phyloP scores from a whole-genome alignment of 148 eudicot species.

The Amaranthus cruentus region DNA sequence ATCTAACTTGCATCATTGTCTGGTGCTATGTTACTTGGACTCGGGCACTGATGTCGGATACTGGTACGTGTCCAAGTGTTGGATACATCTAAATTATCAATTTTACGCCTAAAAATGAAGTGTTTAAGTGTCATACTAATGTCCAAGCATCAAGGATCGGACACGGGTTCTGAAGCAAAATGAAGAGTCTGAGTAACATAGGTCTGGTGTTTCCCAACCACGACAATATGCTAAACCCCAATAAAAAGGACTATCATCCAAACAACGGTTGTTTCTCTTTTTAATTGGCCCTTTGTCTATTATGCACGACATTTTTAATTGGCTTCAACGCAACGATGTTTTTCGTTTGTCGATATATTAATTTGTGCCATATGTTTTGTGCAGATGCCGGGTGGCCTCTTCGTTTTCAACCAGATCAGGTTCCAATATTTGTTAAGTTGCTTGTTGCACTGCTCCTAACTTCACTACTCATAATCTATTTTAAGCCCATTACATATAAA shows the following conservation, averaged over 20 bases:
- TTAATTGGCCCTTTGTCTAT: background rate
- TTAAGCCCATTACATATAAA: background rate
- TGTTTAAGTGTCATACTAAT: no score
- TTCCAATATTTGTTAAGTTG: background rate
- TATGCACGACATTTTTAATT: background rate
- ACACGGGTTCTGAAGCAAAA: background rate
- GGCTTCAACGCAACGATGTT: background rate
- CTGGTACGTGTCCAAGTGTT: no score
- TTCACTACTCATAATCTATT: background rate
- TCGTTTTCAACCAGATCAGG: constrained; percentile 1
- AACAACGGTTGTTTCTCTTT: no score
- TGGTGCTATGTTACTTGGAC: no score
- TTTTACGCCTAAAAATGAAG: no score
- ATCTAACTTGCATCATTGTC: no score
- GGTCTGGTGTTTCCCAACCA: background rate
- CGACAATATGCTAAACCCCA: background rate
- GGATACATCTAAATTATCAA: no score
- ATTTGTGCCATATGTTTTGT: background rate
- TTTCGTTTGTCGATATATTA: background rate
- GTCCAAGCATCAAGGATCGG: no score
- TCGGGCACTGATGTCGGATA: no score
- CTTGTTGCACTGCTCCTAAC: background rate
- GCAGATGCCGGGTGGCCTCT: constrained; percentile 12
- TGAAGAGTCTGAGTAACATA: no score
- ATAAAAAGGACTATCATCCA: no score